Evolutionary conservation across 306 rosid species (phyloP).

Genomic region (Citrullus colocynthis): DNA sequence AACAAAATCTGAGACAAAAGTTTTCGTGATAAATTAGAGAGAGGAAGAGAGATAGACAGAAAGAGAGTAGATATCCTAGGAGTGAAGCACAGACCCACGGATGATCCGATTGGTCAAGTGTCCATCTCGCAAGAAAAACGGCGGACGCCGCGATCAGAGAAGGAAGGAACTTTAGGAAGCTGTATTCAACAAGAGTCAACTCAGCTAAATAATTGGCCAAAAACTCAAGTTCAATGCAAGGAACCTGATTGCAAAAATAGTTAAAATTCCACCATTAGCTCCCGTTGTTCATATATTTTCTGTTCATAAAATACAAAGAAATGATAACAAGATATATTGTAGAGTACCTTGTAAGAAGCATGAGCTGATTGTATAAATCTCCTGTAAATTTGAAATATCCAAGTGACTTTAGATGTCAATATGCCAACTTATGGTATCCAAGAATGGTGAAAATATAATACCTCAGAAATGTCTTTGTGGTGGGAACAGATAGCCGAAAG

Average conservation of each 20-base stretch:
- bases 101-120: constrained; percentile 52
- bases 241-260: constrained; percentile 36
- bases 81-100: constrained; percentile 50
- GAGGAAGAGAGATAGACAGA: not conserved
- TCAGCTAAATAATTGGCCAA: constrained; percentile 86
- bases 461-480: constrained; percentile 86
- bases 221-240: constrained; percentile 59
- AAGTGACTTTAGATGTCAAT: not conserved
- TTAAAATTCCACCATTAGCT: not conserved
- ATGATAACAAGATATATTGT: not conserved
- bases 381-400: constrained; percentile 40
- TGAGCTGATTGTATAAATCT: constrained; percentile 82
- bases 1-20: constrained; percentile 2
- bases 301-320: not conserved
- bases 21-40: not conserved
- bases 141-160: constrained; percentile 84
- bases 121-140: constrained; percentile 94
- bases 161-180: constrained; percentile 70
- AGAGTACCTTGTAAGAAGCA: constrained; percentile 51
- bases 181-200: constrained; percentile 66
- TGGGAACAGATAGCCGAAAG: constrained; percentile 71
- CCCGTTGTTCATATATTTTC: not conserved
- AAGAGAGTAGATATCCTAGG: not conserved
- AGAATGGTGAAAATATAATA: constrained; percentile 14
- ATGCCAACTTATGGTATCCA: not conserved